phyloP scores from a whole-genome alignment of 73 alveolate genomes.

The Paraurostyla sp. region DNA sequence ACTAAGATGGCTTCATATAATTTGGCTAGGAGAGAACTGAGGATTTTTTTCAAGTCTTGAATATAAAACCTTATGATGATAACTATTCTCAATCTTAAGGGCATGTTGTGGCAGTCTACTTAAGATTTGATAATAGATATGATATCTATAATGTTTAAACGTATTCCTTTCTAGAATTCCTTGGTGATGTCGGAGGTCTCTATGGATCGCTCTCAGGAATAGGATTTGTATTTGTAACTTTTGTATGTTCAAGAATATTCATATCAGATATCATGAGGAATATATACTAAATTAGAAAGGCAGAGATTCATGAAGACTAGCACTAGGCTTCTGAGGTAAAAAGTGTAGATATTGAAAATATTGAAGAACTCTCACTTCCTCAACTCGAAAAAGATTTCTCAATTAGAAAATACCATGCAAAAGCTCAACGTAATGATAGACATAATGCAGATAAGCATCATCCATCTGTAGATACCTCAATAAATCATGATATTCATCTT shows the following conservation, averaged over 20 bases:
- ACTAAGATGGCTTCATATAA: slow-evolving; percentile 25
- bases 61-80: slow-evolving; percentile 7
- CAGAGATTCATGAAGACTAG: background rate
- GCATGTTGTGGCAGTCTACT: slow-evolving; percentile 5
- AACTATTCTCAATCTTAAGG: background rate
- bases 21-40: slow-evolving; percentile 17
- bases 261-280: slow-evolving; percentile 4
- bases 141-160: background rate
- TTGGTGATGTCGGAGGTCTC: slow-evolving; percentile 53
- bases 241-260: background rate
- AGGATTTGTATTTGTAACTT: slow-evolving; percentile 3
- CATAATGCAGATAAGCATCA: no score
- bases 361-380: background rate
- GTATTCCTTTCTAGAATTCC: background rate
- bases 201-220: slow-evolving; percentile 5
- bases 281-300: slow-evolving; percentile 32
- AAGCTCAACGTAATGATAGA: no score
- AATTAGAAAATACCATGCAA: no score
- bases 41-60: slow-evolving; percentile 1
- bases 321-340: background rate
- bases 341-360: background rate
- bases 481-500: no score
- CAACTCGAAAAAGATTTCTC: no score
- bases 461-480: no score
- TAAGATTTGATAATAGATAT: slow-evolving; percentile 25